Conservation (phyloP, 192 early-diverging fungal genomes). For the Backusella liffmaniae region DNA sequence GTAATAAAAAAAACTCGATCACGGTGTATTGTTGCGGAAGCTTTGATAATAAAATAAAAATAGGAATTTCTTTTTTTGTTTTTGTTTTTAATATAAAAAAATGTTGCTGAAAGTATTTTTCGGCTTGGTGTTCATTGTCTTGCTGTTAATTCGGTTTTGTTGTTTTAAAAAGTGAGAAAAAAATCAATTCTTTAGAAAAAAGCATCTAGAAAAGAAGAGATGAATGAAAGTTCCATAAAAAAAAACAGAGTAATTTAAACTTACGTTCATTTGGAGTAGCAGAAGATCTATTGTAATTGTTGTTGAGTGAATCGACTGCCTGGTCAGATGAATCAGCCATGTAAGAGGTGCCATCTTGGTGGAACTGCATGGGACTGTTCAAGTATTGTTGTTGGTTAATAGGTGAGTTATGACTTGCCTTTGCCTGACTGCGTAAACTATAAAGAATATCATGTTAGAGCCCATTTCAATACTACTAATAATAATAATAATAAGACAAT, state of each 20-base stretch:
- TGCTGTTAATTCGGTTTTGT: not conserved
- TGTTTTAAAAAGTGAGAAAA: not conserved
- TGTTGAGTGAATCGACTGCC: not conserved
- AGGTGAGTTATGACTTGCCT: slow-evolving; percentile 9
- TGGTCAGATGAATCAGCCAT: not conserved
- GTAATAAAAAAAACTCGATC: not conserved
- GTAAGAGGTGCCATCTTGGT: not conserved
- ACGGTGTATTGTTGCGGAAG: not conserved
- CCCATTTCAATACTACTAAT: not conserved
- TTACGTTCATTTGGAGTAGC: not conserved
- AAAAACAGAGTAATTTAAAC: not conserved
- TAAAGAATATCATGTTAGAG: not conserved
- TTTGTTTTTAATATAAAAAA: not conserved
- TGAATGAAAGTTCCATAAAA: not conserved
- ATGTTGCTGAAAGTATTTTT: not conserved
- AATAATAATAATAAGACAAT: not conserved
- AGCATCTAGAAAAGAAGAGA: not conserved
- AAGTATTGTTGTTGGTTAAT: slow-evolving; percentile 12
- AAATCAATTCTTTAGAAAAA: not conserved
- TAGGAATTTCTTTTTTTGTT: not conserved
- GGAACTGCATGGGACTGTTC: slow-evolving; percentile 4
- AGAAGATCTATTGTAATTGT: not conserved
- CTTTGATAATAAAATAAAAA: not conserved
- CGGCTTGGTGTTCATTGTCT: not conserved
- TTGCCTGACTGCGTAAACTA: slow-evolving; percentile 22